Conservation (phyloP, 495 filamentous ascomycete species). For the Podospora sp. region DNA sequence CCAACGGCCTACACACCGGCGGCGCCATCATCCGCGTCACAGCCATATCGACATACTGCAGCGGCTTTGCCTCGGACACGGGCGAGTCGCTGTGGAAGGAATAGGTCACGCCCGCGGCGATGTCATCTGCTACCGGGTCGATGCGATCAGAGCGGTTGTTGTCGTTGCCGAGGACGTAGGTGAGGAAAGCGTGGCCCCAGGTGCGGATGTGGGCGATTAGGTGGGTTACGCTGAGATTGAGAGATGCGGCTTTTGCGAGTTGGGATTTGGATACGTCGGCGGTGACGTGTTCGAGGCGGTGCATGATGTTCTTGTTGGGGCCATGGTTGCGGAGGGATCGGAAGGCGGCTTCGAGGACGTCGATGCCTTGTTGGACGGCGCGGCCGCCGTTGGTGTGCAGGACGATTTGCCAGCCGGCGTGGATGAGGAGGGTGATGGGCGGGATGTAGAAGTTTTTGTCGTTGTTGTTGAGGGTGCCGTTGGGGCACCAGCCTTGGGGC, state of each 20-base stretch:
- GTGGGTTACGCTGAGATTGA: constrained; percentile 20
- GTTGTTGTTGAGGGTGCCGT: no score
- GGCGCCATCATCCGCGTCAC: constrained; percentile 2
- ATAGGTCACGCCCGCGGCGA: constrained; percentile 10
- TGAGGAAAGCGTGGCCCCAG: constrained; percentile 16
- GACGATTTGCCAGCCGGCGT: constrained; percentile 23
- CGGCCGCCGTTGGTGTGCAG: constrained; percentile 20
- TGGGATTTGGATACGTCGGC: constrained; percentile 13
- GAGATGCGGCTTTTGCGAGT: neutral
- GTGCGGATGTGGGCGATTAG: constrained; percentile 19
- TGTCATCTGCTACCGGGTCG: constrained; percentile 20
- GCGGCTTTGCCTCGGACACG: constrained; percentile 9
- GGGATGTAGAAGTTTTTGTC: no score
- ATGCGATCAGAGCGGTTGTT: constrained; percentile 3
- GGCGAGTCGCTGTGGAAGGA: constrained; percentile 26
- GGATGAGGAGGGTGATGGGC: no score
- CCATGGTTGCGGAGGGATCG: no score
- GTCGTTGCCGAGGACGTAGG: constrained; percentile 8
- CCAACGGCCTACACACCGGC: neutral
- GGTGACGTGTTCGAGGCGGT: constrained; percentile 22
- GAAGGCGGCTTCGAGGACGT: neutral
- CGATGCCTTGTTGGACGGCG: constrained; percentile 17
- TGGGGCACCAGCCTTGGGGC: no score
- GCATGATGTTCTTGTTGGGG: constrained; percentile 1
- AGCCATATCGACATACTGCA: constrained; percentile 22